Conservation (phyloP, 2,329 filamentous ascomycete species). For the Aspergillus quadrilineatus region DNA sequence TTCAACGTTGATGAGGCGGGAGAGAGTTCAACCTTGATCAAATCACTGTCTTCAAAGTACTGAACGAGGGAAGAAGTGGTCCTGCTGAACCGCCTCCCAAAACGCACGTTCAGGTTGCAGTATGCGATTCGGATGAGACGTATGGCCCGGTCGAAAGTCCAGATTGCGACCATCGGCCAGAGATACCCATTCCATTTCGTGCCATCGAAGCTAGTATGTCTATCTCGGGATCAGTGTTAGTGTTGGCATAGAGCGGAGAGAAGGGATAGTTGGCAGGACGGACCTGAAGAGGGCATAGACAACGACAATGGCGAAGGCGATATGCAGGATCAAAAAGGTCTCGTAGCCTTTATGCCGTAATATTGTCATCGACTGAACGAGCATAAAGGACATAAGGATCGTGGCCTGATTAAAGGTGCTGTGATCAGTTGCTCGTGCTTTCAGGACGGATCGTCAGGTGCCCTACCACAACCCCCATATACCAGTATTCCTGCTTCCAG, state of each 20-base stretch:
- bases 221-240: constrained; percentile 11
- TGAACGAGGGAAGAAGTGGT: not conserved
- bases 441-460: too few species aligned
- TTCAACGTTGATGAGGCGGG: not conserved
- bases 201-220: constrained; percentile 47
- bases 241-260: not conserved
- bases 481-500: constrained; percentile 1
- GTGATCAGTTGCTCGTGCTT: too few species aligned
- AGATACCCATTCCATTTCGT: constrained; percentile 49
- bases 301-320: constrained; percentile 37
- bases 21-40: not conserved
- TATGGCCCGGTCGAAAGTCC: constrained; percentile 46
- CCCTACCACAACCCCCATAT: constrained; percentile 26
- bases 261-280: constrained; percentile 15
- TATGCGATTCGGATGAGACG: constrained; percentile 34
- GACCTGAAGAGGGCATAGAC: constrained; percentile 32
- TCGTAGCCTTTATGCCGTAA: constrained; percentile 40
- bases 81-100: not conserved
- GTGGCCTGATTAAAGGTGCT: not conserved
- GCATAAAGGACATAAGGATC: not conserved
- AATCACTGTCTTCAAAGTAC: not conserved
- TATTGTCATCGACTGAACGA: not conserved
- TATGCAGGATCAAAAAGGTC: constrained; percentile 41
- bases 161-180: constrained; percentile 49
- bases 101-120: constrained; percentile 38